Base-by-base conservation (phyloP, 352 stramenopile genomes). In the Elongisporangium undulatum region DNA sequence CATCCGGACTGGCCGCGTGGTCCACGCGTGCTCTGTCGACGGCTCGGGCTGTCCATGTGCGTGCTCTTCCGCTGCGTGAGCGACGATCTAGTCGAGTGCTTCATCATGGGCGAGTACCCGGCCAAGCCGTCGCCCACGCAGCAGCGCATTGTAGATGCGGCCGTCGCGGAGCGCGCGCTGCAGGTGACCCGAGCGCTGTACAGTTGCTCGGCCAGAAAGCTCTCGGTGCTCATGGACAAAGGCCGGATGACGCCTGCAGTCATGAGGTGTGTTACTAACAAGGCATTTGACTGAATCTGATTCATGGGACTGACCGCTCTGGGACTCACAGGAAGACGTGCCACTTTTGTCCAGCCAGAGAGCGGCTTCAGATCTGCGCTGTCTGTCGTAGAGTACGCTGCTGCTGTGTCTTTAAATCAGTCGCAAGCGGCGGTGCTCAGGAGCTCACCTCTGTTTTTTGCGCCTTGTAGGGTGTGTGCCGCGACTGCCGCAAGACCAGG, bases 21-120 rank as follows among this genome's bases (percentile, higher is more conserved):
- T 0, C 61, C 66, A 0, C 64, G 62, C 5, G 39, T 84, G 39
- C 55, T 39, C 29, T 39, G 29, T 39, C 29, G 63, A 22, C 68
- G 75, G 29, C 58, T 74, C 13, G 64, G 82, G 19, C 56, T 83
- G 51, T 64, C 68, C 13, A 56, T 86, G 5, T 89, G 79, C 41
- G 83, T 79, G 49, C 38, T 89, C 24, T 89, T 72, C 58, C 63
- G 70, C 6, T 62, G 70, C 45, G 74, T 89, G n/a, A 74, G 61
- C 26, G 70, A 83, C 12, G 76, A 85, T 53, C 59, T 83, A 5
- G 74, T 85, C 15, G 65, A 86, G 59, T 84, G 74, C 58, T 85
- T 85, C 61, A 68, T 78, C 13, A 19, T 77, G 13, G 74, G 74
- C 23, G 71, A 83, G 50, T 85, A 85, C 51, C 68, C 71, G n/a